phyloP scores from a whole-genome alignment of 2,329 filamentous ascomycete genomes.

The Monosporascus sp. region DNA sequence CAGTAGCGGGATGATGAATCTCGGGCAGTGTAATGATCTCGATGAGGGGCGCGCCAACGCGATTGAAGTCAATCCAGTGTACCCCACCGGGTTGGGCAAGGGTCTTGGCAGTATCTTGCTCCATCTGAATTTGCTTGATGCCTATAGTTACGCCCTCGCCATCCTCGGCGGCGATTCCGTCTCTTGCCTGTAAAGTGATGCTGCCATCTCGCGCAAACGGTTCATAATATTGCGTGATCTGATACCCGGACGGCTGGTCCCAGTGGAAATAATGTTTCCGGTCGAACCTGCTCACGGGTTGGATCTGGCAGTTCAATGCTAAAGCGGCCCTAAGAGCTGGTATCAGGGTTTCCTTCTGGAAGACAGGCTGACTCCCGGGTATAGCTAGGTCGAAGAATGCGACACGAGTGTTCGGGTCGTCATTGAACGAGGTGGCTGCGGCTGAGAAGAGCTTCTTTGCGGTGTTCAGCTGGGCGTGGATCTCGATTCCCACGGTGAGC shows the following conservation, averaged over 20 bases:
- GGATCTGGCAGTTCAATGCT: conserved; percentile 74
- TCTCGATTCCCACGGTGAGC: conserved; percentile 91
- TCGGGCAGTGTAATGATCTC: conserved; percentile 93
- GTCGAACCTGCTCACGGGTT: conserved; percentile 78
- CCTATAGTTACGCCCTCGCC: conserved; percentile 66
- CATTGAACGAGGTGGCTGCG: conserved; percentile 60
- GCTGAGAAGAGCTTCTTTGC: conserved; percentile 82
- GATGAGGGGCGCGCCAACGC: conserved; percentile 83
- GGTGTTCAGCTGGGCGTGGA: conserved; percentile 93
- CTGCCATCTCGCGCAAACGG: conserved; percentile 65
- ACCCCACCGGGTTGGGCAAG: conserved; percentile 67
- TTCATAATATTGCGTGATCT: conserved; percentile 94
- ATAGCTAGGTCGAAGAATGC: conserved; percentile 84
- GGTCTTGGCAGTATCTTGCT: conserved; percentile 97
- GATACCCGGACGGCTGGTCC: conserved; percentile 94
- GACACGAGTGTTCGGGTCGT: conserved; percentile 77
- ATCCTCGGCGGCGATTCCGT: conserved; percentile 74
- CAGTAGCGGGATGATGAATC: conserved; percentile 80
- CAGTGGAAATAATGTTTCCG: conserved; percentile 99
- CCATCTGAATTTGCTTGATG: conserved; percentile 93
- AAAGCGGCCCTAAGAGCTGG: conserved; percentile 88
- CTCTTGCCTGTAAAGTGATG: conserved; percentile 65
- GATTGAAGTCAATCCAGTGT: conserved; percentile 88
- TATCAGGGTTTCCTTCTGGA: conserved; percentile 77
- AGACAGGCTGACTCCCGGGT: conserved; percentile 81